Conservation (phyloP, 768 basidiomycete genomes). For the Pulveroboletus sp. region DNA sequence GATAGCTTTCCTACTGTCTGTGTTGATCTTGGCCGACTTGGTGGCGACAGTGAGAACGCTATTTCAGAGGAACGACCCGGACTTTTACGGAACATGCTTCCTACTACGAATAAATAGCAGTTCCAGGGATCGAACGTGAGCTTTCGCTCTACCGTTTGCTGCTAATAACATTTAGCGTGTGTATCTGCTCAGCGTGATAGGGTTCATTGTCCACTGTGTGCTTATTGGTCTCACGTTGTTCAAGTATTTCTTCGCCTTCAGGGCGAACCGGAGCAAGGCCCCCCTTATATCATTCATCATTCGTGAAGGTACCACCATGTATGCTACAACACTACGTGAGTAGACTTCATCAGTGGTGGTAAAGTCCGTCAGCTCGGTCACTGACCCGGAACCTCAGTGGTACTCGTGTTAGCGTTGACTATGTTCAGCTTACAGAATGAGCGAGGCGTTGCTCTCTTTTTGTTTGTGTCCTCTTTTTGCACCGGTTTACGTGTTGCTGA, state of each 20-base stretch:
- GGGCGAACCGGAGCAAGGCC: slow-evolving; percentile 15
- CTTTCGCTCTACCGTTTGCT: background rate
- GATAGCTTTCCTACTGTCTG: slow-evolving; percentile 3
- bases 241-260: slow-evolving; percentile 7
- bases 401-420: no score
- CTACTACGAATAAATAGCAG: background rate
- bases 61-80: background rate
- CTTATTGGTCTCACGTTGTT: background rate
- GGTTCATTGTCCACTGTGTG: slow-evolving; percentile 9
- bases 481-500: no score
- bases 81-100: slow-evolving; percentile 8
- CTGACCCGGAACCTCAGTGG: no score
- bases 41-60: background rate
- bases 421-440: no score
- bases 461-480: no score
- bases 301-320: slow-evolving; percentile 5
- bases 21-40: slow-evolving; percentile 4
- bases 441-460: no score
- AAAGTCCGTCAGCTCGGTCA: no score
- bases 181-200: slow-evolving; percentile 4
- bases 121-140: slow-evolving; percentile 7
- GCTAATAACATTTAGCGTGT: background rate
- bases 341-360: no score
- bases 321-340: no score
- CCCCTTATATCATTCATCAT: slow-evolving; percentile 20